Conservation (phyloP, 192 early-diverging fungal species). For the Gamsiella multidivaricata region DNA sequence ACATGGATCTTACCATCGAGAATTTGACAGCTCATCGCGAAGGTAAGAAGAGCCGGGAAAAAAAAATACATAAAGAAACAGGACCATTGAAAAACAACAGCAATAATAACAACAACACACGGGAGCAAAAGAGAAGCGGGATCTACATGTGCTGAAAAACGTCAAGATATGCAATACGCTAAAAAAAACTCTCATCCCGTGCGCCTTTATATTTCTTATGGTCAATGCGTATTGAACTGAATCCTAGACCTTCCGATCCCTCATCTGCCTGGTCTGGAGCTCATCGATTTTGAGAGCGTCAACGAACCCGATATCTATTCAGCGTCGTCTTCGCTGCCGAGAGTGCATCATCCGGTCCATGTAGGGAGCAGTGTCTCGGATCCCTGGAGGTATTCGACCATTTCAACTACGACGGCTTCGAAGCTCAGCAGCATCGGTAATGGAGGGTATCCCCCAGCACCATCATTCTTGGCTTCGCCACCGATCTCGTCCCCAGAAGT, state of each 20-base stretch:
- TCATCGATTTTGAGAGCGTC: constrained; percentile 48
- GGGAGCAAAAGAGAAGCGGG: neutral
- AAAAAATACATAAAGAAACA: constrained; percentile 9
- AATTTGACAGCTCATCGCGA: constrained; percentile 72
- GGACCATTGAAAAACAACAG: neutral
- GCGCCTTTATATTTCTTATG: neutral
- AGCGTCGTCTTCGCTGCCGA: constrained; percentile 17
- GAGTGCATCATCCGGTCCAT: constrained; percentile 40
- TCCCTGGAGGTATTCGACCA: constrained; percentile 63
- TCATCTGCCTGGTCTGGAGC: constrained; percentile 67
- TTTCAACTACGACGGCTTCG: too few species aligned
- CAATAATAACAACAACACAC: too few species aligned
- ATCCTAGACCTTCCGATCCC: constrained; percentile 73
- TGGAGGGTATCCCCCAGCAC: constrained; percentile 40
- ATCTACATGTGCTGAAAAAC: neutral
- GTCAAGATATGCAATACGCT: neutral
- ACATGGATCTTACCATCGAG: constrained; percentile 80
- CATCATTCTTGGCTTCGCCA: constrained; percentile 51
- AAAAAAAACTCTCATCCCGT: neutral
- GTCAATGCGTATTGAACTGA: too few species aligned
- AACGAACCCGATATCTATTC: constrained; percentile 20
- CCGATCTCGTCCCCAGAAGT: constrained; percentile 22
- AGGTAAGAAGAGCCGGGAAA: constrained; percentile 45
- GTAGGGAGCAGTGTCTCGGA: constrained; percentile 53
- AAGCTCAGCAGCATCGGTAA: constrained; percentile 6